These are phyloP conservation scores for Corynespora cassiicola DNA, from an alignment of 2,329 filamentous ascomycete species.

Conservation along the genomic window DNA sequence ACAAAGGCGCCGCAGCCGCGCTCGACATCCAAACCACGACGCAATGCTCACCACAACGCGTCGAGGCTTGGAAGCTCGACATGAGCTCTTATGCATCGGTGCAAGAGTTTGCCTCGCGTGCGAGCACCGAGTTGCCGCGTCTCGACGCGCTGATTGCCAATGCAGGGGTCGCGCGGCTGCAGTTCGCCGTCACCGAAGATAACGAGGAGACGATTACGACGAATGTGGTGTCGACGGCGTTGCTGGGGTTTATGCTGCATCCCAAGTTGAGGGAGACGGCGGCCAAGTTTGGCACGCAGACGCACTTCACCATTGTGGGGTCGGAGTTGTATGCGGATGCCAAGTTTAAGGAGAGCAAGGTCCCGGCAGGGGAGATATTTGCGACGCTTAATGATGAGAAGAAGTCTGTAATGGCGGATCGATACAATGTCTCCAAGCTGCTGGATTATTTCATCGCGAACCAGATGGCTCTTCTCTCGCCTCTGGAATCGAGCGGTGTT, in stretches of 20 bases:
- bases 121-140: slow-evolving; percentile 22
- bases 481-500: background rate
- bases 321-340: slow-evolving; percentile 17
- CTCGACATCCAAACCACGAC: slow-evolving; percentile 23
- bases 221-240: slow-evolving; percentile 57
- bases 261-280: slow-evolving; percentile 34
- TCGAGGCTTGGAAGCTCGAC: slow-evolving; percentile 36
- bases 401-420: slow-evolving; percentile 15
- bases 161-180: slow-evolving; percentile 32
- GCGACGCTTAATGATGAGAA: slow-evolving; percentile 17
- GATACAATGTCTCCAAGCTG: slow-evolving; percentile 24
- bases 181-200: slow-evolving; percentile 27
- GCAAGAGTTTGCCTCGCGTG: slow-evolving; percentile 22
- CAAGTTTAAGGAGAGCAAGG: slow-evolving; percentile 19
- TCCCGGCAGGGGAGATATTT: slow-evolving; percentile 25
- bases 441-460: slow-evolving; percentile 16
- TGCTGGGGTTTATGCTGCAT: slow-evolving; percentile 57
- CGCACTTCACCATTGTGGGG: slow-evolving; percentile 19
- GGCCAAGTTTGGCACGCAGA: slow-evolving; percentile 13
- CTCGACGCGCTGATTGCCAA: slow-evolving; percentile 43
- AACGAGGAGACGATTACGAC: slow-evolving; percentile 57
- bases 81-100: slow-evolving; percentile 25
- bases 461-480: background rate
- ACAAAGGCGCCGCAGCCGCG: slow-evolving; percentile 37
- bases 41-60: slow-evolving; percentile 6